Base-by-base conservation (phyloP, 495 filamentous ascomycete species). In the Elaphomyces granulatus region DNA sequence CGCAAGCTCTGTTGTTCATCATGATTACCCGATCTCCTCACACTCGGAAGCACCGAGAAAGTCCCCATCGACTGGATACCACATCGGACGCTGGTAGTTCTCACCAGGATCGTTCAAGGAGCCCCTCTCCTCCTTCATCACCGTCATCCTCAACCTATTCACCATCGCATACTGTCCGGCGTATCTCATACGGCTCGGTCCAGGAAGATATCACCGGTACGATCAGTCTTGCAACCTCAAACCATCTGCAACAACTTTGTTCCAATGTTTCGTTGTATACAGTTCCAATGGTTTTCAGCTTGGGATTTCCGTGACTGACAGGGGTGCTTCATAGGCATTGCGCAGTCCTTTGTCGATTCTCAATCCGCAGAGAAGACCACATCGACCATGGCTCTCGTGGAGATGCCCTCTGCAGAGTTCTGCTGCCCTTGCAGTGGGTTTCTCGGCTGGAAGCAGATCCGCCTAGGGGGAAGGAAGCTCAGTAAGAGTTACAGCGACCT, bases 401-500 rank as follows among this genome's bases (percentile, higher is more conserved):
- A 49, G 21, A 63, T 59, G 47, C 64, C 52, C 50, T 63, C 62
- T 49, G 74, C 56, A 46, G 71, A 66, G 36, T 81, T 75, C 50
- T 80, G 78, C 62, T 79, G 77, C 48, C 80, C 78, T 4, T 80
- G 78, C 49, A 76, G 80, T 45, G 69, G 71, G 43, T 83, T 81
- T 46, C 58, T 71, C 43, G 78, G 78, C 32, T 83, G 79, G 80
- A 84, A 81, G 60, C 68, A 74, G 50, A 78, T 83, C 47, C 67
- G 68, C 28, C 60, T 80, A 26, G 69, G 68, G 36, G 79, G 79
- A 8, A 76, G 70, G 49, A 68, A 72, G 46, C 64, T 77, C 19
- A 84, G 79, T 61, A 77, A 72, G 64, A 85, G 81, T 59, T 81
- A 75, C 56, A 69, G 77, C 4, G 77, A 83, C 53, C 67, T 83